Conservation (phyloP, 192 early-diverging fungal species). For the Bifiguratus adelaidae region DNA sequence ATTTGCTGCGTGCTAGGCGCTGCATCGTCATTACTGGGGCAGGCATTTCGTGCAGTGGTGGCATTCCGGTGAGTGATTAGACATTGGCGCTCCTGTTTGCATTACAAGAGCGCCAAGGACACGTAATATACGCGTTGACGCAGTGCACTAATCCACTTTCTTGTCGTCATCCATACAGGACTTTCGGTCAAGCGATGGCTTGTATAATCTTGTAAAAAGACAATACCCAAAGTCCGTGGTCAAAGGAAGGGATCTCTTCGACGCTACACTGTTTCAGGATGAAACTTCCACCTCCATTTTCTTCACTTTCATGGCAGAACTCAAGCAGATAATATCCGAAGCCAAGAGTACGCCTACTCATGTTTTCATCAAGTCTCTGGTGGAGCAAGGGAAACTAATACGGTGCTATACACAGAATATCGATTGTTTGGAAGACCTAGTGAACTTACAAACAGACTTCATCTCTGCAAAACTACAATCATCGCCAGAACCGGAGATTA, state of each 20-base stretch:
- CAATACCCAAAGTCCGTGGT: slow-evolving; percentile 59
- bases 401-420: slow-evolving; percentile 98
- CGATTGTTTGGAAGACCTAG: slow-evolving; percentile 77
- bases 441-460: slow-evolving; percentile 47
- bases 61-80: slow-evolving; percentile 62
- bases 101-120: too few species aligned
- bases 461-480: slow-evolving; percentile 2
- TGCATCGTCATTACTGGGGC: slow-evolving; percentile 72
- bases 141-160: too few species aligned
- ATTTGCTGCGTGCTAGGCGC: slow-evolving; percentile 29
- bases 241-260: slow-evolving; percentile 77
- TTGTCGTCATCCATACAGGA: too few species aligned
- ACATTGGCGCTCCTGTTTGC: too few species aligned
- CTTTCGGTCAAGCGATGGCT: slow-evolving; percentile 71
- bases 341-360: slow-evolving; percentile 81
- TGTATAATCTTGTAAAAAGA: slow-evolving; percentile 78
- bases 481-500: not conserved
- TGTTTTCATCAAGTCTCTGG: slow-evolving; percentile 68
- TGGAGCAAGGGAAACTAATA: slow-evolving; percentile 64
- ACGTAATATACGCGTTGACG: too few species aligned
- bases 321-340: slow-evolving; percentile 58
- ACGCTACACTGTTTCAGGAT: slow-evolving; percentile 70
- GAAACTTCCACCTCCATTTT: slow-evolving; percentile 51
- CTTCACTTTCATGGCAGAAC: slow-evolving; percentile 78
- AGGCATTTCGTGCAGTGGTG: slow-evolving; percentile 82